Conservation (phyloP, 2,329 filamentous ascomycete species). For the Botryosphaeria agaves region DNA sequence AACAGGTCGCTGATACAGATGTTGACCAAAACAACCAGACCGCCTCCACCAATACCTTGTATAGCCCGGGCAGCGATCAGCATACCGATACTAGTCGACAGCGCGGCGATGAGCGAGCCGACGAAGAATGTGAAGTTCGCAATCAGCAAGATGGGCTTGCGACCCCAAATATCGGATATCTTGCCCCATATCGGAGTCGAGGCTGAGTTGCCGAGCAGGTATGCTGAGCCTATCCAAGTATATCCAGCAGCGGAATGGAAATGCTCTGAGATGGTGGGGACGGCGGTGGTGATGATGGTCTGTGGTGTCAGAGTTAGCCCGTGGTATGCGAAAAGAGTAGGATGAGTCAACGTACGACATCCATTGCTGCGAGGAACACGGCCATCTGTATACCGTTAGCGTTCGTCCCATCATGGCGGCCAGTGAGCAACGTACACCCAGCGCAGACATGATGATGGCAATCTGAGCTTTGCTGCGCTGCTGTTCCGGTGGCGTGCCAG, state of each 20-base stretch:
- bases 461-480: conserved; percentile 23
- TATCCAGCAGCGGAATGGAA: conserved; percentile 33
- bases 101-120: conserved; percentile 41
- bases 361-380: conserved; percentile 41
- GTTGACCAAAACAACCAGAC: conserved; percentile 44
- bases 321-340: not conserved
- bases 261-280: conserved; percentile 39
- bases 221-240: conserved; percentile 36
- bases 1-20: conserved; percentile 48
- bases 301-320: conserved; percentile 2
- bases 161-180: conserved; percentile 48
- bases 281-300: conserved; percentile 44
- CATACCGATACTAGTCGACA: conserved; percentile 42
- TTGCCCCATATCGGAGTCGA: conserved; percentile 44
- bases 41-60: conserved; percentile 47
- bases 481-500: too few relatives aligned
- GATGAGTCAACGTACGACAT: conserved; percentile 26
- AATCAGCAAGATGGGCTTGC: conserved; percentile 42
- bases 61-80: conserved; percentile 43
- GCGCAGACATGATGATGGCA: conserved; percentile 30
- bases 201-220: conserved; percentile 30
- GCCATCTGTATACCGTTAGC: conserved; percentile 24
- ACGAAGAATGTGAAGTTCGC: conserved; percentile 45
- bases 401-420: not conserved
- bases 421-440: conserved; percentile 11